Base-by-base conservation (phyloP, 495 filamentous ascomycete genomes). In the Diplogelasinospora grovesii region DNA sequence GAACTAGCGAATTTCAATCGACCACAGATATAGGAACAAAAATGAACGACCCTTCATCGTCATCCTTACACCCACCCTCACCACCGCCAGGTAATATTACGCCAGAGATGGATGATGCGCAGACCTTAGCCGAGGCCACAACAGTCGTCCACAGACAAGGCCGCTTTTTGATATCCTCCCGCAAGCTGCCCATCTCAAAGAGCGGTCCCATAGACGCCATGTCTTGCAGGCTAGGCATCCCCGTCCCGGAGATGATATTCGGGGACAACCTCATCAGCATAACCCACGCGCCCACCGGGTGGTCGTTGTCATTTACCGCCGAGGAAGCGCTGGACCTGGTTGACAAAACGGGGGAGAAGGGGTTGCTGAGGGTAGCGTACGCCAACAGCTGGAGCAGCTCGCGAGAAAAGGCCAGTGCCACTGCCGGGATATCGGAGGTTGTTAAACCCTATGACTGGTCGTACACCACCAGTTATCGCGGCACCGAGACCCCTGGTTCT, bases 401-500 rank as follows among this genome's bases (percentile, higher is more conserved):
- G 63, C 77, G 89, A 49, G 87, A 95, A 60, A 78, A 80, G 53
- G 82, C 86, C 9, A 81, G 86, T 52, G 82, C 86, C 9, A 81
- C 86, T 52, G 86, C 89, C 39, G 86, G 85, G 14, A 95, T 97
- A 41, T 88, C 84, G 55, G 87, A 95, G 56, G 81, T 96, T 13
- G 85, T 97, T 13, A 87, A 88, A 59, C 88, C 90, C 8, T 98
- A 92, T 59, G 92, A 98, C 64, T 98, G 92, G 92, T 94, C 87
- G 26, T 98, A 96, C 60, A 89, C 73, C 39, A 95, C 89, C 11
- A 75, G 81, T 33, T 96, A 94, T 57, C 74, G 70, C 37, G 92
- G 92, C 18, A 85, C 80, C 10, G 64, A 76, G 39, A 13, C 7
- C 18, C 9, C 11, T 18, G 24, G 29, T 15, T 18, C 15, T 18